A percentile compares a stretch with the other conserved stretches of the same genome.
Conservation (phyloP, 108 stramenopile genomes). For the Skeletonema marinoi region DNA sequence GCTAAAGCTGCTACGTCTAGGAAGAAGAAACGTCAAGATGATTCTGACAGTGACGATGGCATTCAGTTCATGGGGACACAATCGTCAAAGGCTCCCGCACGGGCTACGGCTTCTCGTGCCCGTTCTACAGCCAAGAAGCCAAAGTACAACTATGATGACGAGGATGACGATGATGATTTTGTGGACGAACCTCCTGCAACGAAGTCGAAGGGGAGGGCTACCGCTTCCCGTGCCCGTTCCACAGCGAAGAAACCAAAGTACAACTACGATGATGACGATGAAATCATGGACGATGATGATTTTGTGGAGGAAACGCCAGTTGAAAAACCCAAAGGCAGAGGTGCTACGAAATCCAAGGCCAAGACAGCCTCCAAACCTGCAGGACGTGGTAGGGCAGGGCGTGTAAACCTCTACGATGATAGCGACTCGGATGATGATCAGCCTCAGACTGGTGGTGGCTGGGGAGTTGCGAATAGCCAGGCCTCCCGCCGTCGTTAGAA, state of each 20-base stretch:
- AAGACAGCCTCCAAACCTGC: not conserved
- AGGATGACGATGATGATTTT: constrained; percentile 36
- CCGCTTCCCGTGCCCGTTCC: constrained; percentile 16
- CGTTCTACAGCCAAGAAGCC: constrained; percentile 38
- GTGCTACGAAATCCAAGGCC: not conserved
- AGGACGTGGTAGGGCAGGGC: not conserved
- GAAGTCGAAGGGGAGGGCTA: not conserved
- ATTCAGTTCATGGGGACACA: constrained; percentile 17
- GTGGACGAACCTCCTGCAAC: constrained; percentile 9
- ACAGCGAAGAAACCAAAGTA: not conserved
- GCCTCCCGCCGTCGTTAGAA: not conserved
- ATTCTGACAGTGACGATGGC: constrained; percentile 29
- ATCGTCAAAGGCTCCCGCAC: constrained; percentile 3
- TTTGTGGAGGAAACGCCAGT: constrained; percentile 40
- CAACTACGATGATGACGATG: constrained; percentile 26
- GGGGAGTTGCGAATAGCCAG: not conserved
- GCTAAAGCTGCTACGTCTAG: not conserved
- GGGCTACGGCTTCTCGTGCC: constrained; percentile 19
- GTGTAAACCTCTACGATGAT: not conserved
- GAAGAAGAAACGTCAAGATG: constrained; percentile 9
- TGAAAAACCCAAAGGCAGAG: constrained; percentile 6
- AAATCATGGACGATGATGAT: not conserved
- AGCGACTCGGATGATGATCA: not conserved
- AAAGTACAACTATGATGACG: constrained; percentile 37
- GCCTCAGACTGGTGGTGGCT: not conserved